A percentile compares a stretch with the other conserved stretches of the same genome.
phyloP scores from a whole-genome alignment of 2,329 filamentous ascomycete species.

The Sporothrix globosa region DNA sequence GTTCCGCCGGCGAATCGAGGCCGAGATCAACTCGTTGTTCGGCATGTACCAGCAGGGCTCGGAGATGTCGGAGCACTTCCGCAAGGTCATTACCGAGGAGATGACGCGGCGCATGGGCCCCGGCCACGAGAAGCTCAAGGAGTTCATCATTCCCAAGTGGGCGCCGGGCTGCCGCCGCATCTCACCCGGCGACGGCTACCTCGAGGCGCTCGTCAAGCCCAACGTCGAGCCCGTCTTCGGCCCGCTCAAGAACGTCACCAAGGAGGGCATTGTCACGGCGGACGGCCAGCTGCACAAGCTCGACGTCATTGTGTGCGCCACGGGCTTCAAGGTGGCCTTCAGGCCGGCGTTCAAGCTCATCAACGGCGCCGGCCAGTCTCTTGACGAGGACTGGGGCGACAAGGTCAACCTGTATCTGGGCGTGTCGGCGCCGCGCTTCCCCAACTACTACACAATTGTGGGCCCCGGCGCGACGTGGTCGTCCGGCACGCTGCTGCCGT shows the following conservation, averaged over 20 bases:
- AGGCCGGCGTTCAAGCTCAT: conserved; percentile 42
- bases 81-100: conserved; percentile 48
- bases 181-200: conserved; percentile 49
- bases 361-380: conserved; percentile 30
- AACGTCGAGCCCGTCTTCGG: conserved; percentile 52
- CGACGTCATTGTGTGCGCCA: conserved; percentile 44
- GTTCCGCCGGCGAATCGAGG: conserved; percentile 34
- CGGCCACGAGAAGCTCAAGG: conserved; percentile 48
- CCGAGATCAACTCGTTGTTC: conserved; percentile 35
- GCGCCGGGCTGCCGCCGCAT: conserved; percentile 50
- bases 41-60: conserved; percentile 44
- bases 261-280: conserved; percentile 41
- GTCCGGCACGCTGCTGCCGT: conserved; percentile 33
- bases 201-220: conserved; percentile 49
- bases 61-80: conserved; percentile 46
- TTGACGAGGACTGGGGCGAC: conserved; percentile 38
- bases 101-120: conserved; percentile 49
- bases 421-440: conserved; percentile 35
- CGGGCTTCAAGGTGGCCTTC: conserved; percentile 45
- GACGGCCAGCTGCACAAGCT: conserved; percentile 41
- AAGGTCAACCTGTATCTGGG: conserved; percentile 38
- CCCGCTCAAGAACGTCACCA: conserved; percentile 46
- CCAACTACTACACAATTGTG: conserved; percentile 35
- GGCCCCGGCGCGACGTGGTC: conserved; percentile 33
- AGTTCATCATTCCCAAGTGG: conserved; percentile 51